Percentiles rank a stretch among this genome's conserved stretches.
phyloP scores from a whole-genome alignment of 1,284 basidiomycete genomes.

The Ganoderma meredithae region DNA sequence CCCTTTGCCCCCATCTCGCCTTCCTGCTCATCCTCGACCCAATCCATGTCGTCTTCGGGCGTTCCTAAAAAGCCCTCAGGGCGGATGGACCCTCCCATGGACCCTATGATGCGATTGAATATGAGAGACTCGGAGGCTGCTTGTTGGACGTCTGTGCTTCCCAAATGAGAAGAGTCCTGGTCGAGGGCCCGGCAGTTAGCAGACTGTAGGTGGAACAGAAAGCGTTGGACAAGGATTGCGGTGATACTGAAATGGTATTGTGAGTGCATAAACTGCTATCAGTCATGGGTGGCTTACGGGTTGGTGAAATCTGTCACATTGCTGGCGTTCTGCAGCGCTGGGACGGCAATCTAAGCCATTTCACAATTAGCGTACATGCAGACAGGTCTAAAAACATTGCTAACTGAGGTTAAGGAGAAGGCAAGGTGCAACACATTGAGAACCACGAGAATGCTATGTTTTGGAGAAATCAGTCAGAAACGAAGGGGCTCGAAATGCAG shows the following conservation, averaged over 20 bases:
- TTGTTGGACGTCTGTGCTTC: background rate
- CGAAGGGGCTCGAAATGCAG: background rate
- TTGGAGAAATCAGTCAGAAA: background rate
- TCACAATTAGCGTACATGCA: background rate
- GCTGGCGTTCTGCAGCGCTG: background rate
- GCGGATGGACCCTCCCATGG: background rate
- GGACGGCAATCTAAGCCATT: background rate
- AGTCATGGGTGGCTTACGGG: conserved; percentile 4
- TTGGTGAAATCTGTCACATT: conserved; percentile 9
- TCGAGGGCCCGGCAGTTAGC: background rate
- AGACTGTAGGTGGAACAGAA: conserved; percentile 21
- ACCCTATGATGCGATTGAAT: conserved; percentile 5
- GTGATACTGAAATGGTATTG: background rate
- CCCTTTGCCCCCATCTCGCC: too few species aligned
- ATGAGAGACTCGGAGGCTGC: background rate
- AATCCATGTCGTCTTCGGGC: too few species aligned
- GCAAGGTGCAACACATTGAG: conserved; percentile 14
- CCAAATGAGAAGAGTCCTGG: background rate
- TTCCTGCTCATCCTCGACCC: too few species aligned
- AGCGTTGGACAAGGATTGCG: conserved; percentile 19
- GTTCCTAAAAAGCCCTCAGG: background rate
- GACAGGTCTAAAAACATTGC: background rate
- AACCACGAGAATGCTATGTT: background rate
- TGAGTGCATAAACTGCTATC: background rate
- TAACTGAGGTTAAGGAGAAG: conserved; percentile 1